Evolutionary conservation across 352 stramenopile species (phyloP).

Genomic region (Thalassiosira hispida): DNA sequence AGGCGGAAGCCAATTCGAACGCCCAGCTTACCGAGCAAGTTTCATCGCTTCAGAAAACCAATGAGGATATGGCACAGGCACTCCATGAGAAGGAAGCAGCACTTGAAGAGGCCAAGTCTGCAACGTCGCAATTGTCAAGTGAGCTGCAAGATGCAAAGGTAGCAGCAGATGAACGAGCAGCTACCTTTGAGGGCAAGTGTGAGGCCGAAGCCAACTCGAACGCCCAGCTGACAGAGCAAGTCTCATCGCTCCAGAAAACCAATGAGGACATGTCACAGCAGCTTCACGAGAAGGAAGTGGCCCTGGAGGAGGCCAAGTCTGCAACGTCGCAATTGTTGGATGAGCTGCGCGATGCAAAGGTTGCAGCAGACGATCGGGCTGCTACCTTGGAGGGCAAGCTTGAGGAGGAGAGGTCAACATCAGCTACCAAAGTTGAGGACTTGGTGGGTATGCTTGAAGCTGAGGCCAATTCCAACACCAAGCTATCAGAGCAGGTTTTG

Average conservation of each 20-base stretch:
- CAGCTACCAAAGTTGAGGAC: conserved; percentile 4
- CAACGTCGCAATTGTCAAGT: conserved; percentile 1
- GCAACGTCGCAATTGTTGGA: conserved; percentile 1
- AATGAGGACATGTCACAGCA: not conserved
- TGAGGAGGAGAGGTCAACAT: not conserved
- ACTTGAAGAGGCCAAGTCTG: conserved; percentile 13
- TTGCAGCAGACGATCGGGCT: not conserved
- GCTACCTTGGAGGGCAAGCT: not conserved
- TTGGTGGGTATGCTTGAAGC: not conserved
- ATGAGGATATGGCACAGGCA: not conserved
- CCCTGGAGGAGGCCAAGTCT: conserved; percentile 16
- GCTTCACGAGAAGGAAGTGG: conserved; percentile 12
- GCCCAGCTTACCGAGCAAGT: not conserved
- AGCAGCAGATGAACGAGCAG: not conserved
- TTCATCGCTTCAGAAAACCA: not conserved
- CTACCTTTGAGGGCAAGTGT: not conserved
- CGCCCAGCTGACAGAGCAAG: not conserved
- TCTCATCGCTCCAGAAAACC: not conserved
- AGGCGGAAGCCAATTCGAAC: not conserved
- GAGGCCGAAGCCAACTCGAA: too few species aligned
- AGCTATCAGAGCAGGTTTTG: not conserved
- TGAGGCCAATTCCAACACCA: not conserved
- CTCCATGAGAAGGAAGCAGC: conserved; percentile 22
- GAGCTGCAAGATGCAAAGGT: not conserved
- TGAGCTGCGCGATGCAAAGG: not conserved